Evolutionary conservation across 257 asterid species (phyloP), one percentile per base, ranked within the genome.

Genomic region (Solanum dulcamara): DNA sequence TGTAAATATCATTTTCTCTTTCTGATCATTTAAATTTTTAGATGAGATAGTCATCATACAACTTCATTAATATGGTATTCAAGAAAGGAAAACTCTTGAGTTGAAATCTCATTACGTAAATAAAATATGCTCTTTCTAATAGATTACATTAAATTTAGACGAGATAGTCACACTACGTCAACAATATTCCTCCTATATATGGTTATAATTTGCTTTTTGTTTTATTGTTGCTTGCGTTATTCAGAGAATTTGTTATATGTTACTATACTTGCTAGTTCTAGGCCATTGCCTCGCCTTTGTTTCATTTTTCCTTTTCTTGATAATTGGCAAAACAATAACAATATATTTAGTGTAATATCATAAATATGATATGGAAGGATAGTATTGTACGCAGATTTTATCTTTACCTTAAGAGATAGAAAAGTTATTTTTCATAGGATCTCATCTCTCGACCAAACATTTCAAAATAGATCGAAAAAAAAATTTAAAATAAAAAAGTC

Each of bases 361-460:
- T 18, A 53, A 53, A 4, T 18, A 24, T 6, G 7, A 10, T 3
- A 53, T 18, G 10, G 7, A 53, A 2, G 20, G 24, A 2, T 53
- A 53, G 2, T n/a, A 51, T 10, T 53, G 7, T 51, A 51, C 10
- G 18, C 0, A 10, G 4, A 51, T 51, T 24, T n/a, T 22, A 57
- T 28, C 24, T 30, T 57, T 10, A n/a, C 24, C 2, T 57, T 57
- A 30, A 57, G 15, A 22, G 30, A 57, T 53, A 22, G 24, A 57
- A 55, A 1, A 1, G 0, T 20, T 20, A 7, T 53, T 53, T 53
- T 0, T 53, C 4, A 53, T 2, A 53, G 0, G 0, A 7, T 0
- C 62, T 18, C 8, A 7, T 7, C 12, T 53, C 24, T 7, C 1
- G 4, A 1, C 7, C 7, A 53, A 18, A 53, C 11, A 51, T 53